A percentile compares a stretch with the other conserved stretches of the same genome.
Evolutionary conservation across 2,329 filamentous ascomycete genomes (phyloP).

Genomic region (Anisogramma anomala): DNA sequence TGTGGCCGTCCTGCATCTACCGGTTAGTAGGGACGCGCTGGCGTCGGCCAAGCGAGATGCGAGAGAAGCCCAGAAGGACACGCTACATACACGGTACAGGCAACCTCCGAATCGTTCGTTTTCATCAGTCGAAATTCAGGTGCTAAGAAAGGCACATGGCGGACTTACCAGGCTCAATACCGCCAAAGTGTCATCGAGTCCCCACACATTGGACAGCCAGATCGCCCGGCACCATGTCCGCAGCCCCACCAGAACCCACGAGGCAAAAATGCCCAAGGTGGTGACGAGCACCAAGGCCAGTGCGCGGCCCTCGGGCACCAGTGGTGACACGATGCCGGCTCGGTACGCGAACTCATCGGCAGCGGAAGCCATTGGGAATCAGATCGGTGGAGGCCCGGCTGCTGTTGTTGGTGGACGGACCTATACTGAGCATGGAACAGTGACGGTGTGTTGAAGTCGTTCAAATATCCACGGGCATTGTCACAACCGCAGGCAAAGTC

Average conservation of each 20-base stretch:
- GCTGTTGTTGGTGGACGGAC: no score
- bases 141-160: neutral
- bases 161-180: neutral
- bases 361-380: neutral
- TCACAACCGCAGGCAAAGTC: no score
- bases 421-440: no score
- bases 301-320: neutral
- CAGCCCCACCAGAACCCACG: neutral
- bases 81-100: neutral
- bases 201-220: neutral
- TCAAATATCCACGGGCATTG: no score
- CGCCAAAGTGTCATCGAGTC: neutral
- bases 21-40: neutral
- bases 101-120: neutral
- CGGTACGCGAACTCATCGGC: neutral
- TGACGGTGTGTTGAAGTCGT: no score
- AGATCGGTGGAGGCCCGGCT: no score
- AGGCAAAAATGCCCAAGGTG: neutral
- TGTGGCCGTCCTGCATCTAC: neutral
- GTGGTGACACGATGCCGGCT: neutral
- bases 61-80: no score
- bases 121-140: neutral
- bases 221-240: neutral
- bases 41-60: no score
- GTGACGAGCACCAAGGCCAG: neutral